These are phyloP conservation scores for Boletus rubroflammeus DNA, from an alignment of 768 basidiomycete genomes.

Conservation along the genomic window DNA sequence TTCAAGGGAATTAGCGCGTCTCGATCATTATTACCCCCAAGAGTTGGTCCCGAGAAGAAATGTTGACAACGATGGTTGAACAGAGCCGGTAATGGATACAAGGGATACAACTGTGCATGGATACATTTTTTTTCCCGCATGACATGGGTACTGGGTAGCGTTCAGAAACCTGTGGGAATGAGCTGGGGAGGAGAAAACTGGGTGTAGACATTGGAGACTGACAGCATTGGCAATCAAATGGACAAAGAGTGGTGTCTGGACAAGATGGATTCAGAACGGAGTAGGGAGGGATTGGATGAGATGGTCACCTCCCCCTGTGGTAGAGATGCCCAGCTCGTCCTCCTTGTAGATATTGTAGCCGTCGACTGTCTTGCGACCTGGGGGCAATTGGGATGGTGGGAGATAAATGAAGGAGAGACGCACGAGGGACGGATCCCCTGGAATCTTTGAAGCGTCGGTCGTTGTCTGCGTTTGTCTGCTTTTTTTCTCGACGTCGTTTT, in stretches of 20 bases:
- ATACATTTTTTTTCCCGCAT: background rate
- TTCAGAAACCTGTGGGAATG: conserved; percentile 27
- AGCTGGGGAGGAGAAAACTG: background rate
- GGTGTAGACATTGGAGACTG: conserved; percentile 30
- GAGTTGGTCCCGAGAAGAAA: background rate
- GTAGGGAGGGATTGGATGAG: conserved; percentile 3
- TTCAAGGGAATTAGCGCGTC: background rate
- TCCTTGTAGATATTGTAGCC: conserved; percentile 80
- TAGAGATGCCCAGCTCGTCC: conserved; percentile 70
- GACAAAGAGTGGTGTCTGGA: conserved; percentile 78
- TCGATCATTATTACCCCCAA: background rate
- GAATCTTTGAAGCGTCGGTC: conserved; percentile 70
- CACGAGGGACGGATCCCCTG: conserved; percentile 67
- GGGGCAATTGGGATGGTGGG: conserved; percentile 10
- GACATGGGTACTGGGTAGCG: background rate
- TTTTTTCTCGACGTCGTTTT: conserved; percentile 35
- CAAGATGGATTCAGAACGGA: conserved; percentile 21
- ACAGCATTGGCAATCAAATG: conserved; percentile 91
- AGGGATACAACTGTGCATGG: background rate
- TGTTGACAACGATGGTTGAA: background rate
- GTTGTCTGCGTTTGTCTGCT: conserved; percentile 33
- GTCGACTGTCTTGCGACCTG: conserved; percentile 77
- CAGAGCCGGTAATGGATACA: background rate
- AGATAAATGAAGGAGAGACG: conserved; percentile 28
- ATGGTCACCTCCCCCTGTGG: conserved; percentile 66